phyloP scores from a whole-genome alignment of 164 flowering plant species.

The Vitis amurensis region DNA sequence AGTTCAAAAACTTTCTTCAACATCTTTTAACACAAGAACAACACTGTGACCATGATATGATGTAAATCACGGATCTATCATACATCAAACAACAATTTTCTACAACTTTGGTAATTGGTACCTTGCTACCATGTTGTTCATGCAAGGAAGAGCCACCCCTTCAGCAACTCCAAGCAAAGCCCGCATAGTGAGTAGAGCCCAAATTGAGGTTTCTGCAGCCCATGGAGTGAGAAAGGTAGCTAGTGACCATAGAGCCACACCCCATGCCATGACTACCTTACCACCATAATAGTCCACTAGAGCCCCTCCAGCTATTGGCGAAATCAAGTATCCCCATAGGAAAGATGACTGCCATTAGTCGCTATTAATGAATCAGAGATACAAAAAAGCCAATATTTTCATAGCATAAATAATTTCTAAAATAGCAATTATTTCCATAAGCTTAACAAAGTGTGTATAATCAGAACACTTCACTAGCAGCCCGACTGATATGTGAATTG shows the following conservation, averaged over 20 bases:
- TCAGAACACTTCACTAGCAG: too few species aligned
- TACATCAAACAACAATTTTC: neutral
- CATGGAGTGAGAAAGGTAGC: slow-evolving; percentile 95
- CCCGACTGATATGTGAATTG: too few species aligned
- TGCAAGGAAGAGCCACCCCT: slow-evolving; percentile 98
- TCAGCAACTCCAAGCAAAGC: slow-evolving; percentile 87
- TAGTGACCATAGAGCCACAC: slow-evolving; percentile 89
- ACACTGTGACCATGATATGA: neutral
- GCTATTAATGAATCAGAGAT: slow-evolving; percentile 21
- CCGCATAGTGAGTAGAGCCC: slow-evolving; percentile 68
- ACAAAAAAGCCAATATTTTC: neutral
- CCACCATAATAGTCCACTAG: slow-evolving; percentile 92
- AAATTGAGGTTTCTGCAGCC: slow-evolving; percentile 84
- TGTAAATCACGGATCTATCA: neutral
- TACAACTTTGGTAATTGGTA: slow-evolving; percentile 17
- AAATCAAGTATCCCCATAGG: slow-evolving; percentile 91
- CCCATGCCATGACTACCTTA: slow-evolving; percentile 91
- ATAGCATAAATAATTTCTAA: neutral
- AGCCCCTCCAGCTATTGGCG: slow-evolving; percentile 95
- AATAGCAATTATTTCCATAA: neutral
- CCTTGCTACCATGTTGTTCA: slow-evolving; percentile 98
- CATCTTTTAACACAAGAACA: slow-evolving; percentile 7
- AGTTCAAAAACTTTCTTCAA: slow-evolving; percentile 14
- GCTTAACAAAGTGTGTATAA: neutral
- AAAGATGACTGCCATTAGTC: slow-evolving; percentile 84